Percentiles rank a stretch among this genome's conserved stretches.
These are phyloP conservation scores for Rhexocercosporidium sp. DNA, from an alignment of 2,329 filamentous ascomycete genomes.

Conservation along the genomic window DNA sequence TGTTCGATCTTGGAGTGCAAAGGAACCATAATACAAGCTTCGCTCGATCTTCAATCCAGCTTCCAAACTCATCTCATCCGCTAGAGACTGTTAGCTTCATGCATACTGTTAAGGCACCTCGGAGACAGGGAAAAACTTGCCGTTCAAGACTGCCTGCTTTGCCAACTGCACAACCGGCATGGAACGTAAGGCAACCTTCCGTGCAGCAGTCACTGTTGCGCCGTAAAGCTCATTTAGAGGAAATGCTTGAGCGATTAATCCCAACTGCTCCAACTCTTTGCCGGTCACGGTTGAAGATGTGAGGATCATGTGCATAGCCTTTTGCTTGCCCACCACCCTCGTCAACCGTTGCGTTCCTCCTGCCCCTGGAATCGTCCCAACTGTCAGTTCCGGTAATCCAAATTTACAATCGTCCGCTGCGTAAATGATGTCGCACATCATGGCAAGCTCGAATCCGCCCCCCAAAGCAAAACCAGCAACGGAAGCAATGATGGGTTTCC, in stretches of 20 bases:
- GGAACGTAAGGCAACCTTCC: conserved; percentile 47
- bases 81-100: conserved; percentile 35
- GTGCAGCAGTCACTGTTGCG: conserved; percentile 46
- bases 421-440: conserved; percentile 48
- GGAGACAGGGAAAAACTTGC: conserved; percentile 37
- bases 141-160: conserved; percentile 50
- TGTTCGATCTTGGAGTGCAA: conserved; percentile 53
- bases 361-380: conserved; percentile 41
- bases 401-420: conserved; percentile 38
- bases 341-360: conserved; percentile 44
- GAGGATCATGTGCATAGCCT: conserved; percentile 39
- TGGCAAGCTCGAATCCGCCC: conserved; percentile 56
- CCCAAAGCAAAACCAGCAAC: conserved; percentile 57
- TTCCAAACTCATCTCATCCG: conserved; percentile 48
- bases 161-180: conserved; percentile 48
- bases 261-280: conserved; percentile 25
- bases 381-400: conserved; percentile 43
- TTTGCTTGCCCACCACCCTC: conserved; percentile 45
- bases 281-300: conserved; percentile 30
- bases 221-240: conserved; percentile 43
- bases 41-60: conserved; percentile 48
- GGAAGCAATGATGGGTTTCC: conserved; percentile 55
- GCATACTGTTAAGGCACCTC: background rate
- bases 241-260: conserved; percentile 41
- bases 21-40: conserved; percentile 45